These are phyloP conservation scores for Torulaspora gathmanii DNA, from an alignment of 805 yeast genomes.

Conservation along the genomic window DNA sequence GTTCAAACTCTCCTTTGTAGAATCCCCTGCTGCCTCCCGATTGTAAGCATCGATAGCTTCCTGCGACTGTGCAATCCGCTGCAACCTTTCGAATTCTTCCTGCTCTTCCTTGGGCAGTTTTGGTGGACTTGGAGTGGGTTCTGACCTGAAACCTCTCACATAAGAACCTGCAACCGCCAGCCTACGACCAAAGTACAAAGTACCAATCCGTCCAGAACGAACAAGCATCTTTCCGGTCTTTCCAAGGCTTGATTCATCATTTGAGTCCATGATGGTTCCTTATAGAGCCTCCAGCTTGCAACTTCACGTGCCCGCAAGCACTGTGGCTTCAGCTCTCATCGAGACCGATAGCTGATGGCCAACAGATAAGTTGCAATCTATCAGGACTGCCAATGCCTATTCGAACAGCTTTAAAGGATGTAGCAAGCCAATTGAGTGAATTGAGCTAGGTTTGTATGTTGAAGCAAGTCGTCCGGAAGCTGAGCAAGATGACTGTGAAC, in stretches of 20 bases:
- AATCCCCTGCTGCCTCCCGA: constrained; percentile 38
- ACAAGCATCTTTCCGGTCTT: background rate
- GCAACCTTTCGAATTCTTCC: constrained; percentile 85
- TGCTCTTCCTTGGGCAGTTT: constrained; percentile 35
- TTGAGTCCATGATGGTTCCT: background rate
- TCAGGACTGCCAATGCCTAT: background rate
- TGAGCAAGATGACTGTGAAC: constrained; percentile 12
- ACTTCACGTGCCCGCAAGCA: background rate
- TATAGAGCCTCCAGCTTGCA: background rate
- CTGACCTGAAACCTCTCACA: constrained; percentile 14
- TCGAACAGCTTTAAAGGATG: background rate
- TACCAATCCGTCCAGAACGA: background rate
- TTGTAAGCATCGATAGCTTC: constrained; percentile 74
- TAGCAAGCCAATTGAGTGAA: background rate
- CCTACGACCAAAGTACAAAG: background rate
- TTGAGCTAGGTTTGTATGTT: constrained; percentile 1
- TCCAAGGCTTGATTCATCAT: background rate
- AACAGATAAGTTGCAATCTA: background rate
- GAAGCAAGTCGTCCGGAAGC: background rate
- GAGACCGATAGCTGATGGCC: background rate
- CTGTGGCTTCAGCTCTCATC: background rate
- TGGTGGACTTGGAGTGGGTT: constrained; percentile 33
- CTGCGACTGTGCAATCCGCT: constrained; percentile 73
- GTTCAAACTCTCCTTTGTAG: constrained; percentile 31
- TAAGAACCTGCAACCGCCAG: background rate